phyloP scores from a whole-genome alignment of 441 rosid genomes.

The Iberis amara region DNA sequence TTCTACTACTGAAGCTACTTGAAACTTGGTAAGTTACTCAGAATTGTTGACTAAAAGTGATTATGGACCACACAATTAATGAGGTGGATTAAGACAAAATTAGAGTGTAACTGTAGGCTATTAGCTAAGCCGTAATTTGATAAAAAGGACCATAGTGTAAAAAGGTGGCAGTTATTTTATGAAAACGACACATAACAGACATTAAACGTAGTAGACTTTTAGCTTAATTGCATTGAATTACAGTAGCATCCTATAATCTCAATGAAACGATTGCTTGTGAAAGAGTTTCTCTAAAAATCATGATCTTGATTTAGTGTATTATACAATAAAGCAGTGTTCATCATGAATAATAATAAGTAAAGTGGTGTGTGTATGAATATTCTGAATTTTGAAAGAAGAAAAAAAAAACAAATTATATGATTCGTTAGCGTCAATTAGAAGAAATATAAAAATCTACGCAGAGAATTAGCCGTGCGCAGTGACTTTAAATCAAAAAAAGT shows the following conservation, averaged over 20 bases:
- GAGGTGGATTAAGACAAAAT: background rate
- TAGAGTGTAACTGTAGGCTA: conserved; percentile 3
- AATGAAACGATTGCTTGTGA: background rate
- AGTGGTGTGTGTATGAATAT: no score
- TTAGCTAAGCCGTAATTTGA: conserved; percentile 20
- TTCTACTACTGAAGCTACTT: background rate
- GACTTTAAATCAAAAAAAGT: conserved; percentile 34
- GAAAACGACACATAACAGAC: conserved; percentile 23
- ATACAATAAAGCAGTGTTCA: conserved; percentile 16
- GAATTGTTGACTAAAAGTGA: conserved; percentile 4
- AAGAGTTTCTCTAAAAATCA: no score
- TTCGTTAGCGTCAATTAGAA: conserved; percentile 36
- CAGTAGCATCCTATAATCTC: conserved; percentile 4
- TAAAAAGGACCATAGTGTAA: conserved; percentile 1
- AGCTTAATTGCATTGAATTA: conserved; percentile 4
- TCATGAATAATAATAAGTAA: conserved; percentile 23
- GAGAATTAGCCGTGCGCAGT: conserved; percentile 27
- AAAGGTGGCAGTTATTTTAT: background rate
- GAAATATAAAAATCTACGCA: background rate
- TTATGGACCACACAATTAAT: conserved; percentile 23
- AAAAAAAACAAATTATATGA: background rate
- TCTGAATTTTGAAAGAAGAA: no score
- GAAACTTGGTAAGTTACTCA: conserved; percentile 10
- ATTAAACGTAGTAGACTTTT: conserved; percentile 9
- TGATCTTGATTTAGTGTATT: no score